A percentile compares a stretch with the other conserved stretches of the same genome.
Conservation (phyloP, 306 rosid species). For the Spatholobus suberectus region DNA sequence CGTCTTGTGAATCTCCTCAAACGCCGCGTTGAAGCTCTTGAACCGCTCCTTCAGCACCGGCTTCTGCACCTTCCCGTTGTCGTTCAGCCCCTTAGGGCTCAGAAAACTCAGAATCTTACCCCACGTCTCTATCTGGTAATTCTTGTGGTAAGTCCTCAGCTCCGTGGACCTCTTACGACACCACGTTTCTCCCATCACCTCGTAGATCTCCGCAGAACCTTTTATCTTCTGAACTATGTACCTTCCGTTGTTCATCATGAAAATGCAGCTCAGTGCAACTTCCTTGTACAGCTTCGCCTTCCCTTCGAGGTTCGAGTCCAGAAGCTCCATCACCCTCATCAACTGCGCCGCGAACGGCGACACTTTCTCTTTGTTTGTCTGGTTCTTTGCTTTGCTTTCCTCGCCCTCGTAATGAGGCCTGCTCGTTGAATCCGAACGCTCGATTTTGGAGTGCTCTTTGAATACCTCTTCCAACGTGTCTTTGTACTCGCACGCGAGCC, state of each 20-base stretch:
- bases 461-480: constrained; percentile 57
- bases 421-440: constrained; percentile 57
- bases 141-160: constrained; percentile 74
- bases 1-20: constrained; percentile 82
- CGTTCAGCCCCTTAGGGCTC: constrained; percentile 63
- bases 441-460: constrained; percentile 54
- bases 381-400: neutral
- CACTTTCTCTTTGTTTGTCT: neutral
- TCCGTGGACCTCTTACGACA: constrained; percentile 69
- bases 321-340: constrained; percentile 63
- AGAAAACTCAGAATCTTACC: constrained; percentile 60
- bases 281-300: constrained; percentile 75
- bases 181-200: constrained; percentile 81
- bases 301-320: constrained; percentile 66
- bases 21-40: constrained; percentile 70
- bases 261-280: constrained; percentile 63
- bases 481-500: constrained; percentile 50
- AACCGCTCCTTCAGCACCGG: constrained; percentile 80
- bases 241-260: constrained; percentile 92
- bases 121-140: constrained; percentile 83
- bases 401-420: constrained; percentile 37
- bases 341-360: constrained; percentile 63
- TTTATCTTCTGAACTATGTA: constrained; percentile 84
- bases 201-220: constrained; percentile 62
- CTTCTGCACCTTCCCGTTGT: constrained; percentile 71